Evolutionary conservation across 164 flowering plant genomes (phyloP).

Genomic region (Nelumbo lutea): DNA sequence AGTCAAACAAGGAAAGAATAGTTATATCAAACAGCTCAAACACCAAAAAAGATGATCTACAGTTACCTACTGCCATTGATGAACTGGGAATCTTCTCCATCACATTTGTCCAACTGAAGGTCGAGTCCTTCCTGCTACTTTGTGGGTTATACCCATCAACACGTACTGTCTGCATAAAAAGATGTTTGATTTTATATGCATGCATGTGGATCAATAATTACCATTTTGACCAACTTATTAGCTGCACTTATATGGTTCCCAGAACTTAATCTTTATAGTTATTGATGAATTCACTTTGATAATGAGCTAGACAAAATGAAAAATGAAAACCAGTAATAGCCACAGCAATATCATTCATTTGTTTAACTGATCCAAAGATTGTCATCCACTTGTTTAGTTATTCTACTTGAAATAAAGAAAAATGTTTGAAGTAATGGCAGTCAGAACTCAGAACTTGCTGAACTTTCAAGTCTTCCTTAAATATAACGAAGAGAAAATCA

Average conservation of each 20-base stretch:
- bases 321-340: neutral
- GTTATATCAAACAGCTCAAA: neutral
- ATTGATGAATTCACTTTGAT: too few relatives aligned
- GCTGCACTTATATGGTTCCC: neutral
- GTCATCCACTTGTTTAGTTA: too few relatives aligned
- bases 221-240: neutral
- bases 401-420: too few relatives aligned
- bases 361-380: too few relatives aligned
- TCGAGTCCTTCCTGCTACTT: conserved; percentile 44
- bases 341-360: neutral
- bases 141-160: conserved; percentile 70
- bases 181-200: neutral
- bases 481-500: too few relatives aligned
- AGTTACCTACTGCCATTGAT: conserved; percentile 39
- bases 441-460: too few relatives aligned
- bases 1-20: neutral
- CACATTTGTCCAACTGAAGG: conserved; percentile 74
- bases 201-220: neutral
- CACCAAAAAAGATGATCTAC: neutral
- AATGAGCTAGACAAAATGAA: too few relatives aligned
- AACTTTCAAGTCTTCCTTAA: too few relatives aligned
- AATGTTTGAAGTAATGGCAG: too few relatives aligned
- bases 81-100: conserved; percentile 37
- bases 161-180: conserved; percentile 65
- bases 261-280: neutral